Evolutionary conservation across 352 stramenopile species (phyloP), one percentile per base, ranked within the genome.

Genomic region (Aphanomyces stellatus): DNA sequence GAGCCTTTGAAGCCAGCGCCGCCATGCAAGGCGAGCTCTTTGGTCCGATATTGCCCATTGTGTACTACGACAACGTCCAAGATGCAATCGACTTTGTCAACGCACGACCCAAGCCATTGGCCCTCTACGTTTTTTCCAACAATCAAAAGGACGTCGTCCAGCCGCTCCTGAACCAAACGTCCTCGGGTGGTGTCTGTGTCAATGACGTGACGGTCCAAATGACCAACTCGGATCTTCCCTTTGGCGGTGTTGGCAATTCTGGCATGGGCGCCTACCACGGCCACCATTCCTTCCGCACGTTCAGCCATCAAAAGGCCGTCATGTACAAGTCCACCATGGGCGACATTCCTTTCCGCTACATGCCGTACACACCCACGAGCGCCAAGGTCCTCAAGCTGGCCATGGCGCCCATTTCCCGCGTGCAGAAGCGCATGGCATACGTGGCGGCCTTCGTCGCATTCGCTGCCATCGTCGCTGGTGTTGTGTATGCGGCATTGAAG

Each of bases 201-300:
- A 79, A 79, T 51, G 74, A 79, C 66, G 64, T 30, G 17, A 71
- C 75, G 41, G 63, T 73, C 43, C 69, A 77, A 43, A 57, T 77
- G 31, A 40, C 69, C 10, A 79, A 79, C 59, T 19, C 33, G 4
- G 15, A 65, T 27, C 43, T 79, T 31, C 73, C 73, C 2, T 71
- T 71, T 3, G 74, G 63, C 27, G 92, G 76, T 30, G 19, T 13
- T 22, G 8, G 42, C 42, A 5, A 22, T 27, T 22, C 13, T 22
- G 91, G 90, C 53, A 87, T 88, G 70, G 90, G 90, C 13, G 65
- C 73, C 0, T 96, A 95, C 69, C 86, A 94, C 62, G 91, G 91
- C 15, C 79, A 85, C 49, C 72, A 79, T 62, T 81, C 82, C 35
- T 96, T 97, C 49, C 69, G 85, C 19, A 74, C 79, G 11, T 92